phyloP scores from a whole-genome alignment of 2,329 filamentous ascomycete species.

The Botrytis paeoniae region DNA sequence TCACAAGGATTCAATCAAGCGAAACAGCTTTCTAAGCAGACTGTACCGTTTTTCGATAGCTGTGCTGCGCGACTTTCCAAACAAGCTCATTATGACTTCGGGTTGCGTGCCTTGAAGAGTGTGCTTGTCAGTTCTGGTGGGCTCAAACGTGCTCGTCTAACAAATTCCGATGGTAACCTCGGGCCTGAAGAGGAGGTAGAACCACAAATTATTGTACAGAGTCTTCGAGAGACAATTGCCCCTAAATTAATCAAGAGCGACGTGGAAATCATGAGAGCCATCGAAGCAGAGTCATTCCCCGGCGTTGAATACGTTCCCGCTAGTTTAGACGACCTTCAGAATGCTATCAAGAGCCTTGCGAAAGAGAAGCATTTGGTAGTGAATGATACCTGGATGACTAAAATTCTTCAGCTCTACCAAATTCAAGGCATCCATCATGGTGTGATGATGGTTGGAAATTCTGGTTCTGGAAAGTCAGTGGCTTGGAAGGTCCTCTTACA shows the following conservation, averaged over 20 bases:
- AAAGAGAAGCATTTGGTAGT: conserved; percentile 83
- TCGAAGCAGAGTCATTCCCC: conserved; percentile 85
- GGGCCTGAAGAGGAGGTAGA: conserved; percentile 74
- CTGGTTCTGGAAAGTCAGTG: conserved; percentile 93
- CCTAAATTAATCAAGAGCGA: conserved; percentile 94
- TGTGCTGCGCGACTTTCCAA: conserved; percentile 81
- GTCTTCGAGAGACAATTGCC: conserved; percentile 95
- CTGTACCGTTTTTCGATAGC: conserved; percentile 96
- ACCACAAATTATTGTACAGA: conserved; percentile 97
- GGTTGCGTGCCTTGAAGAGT: conserved; percentile 94
- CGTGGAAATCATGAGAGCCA: conserved; percentile 80
- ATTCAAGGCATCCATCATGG: conserved; percentile 97
- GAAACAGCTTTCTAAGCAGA: conserved; percentile 89
- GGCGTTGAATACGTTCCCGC: conserved; percentile 91
- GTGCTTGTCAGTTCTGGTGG: conserved; percentile 97
- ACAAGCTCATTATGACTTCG: conserved; percentile 98
- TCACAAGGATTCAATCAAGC: conserved; percentile 98
- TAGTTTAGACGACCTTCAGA: conserved; percentile 73
- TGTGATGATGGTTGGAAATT: conserved; percentile 99
- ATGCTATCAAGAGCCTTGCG: conserved; percentile 79
- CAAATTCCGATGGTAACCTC: conserved; percentile 52
- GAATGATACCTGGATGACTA: conserved; percentile 95
- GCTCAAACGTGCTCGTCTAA: conserved; percentile 80
- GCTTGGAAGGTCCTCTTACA: conserved; percentile 92
- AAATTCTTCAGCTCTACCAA: conserved; percentile 94